Percentiles rank a stretch among this genome's conserved stretches.
Conservation (phyloP, 2,329 filamentous ascomycete species). For the Metarhizium anisopliae region DNA sequence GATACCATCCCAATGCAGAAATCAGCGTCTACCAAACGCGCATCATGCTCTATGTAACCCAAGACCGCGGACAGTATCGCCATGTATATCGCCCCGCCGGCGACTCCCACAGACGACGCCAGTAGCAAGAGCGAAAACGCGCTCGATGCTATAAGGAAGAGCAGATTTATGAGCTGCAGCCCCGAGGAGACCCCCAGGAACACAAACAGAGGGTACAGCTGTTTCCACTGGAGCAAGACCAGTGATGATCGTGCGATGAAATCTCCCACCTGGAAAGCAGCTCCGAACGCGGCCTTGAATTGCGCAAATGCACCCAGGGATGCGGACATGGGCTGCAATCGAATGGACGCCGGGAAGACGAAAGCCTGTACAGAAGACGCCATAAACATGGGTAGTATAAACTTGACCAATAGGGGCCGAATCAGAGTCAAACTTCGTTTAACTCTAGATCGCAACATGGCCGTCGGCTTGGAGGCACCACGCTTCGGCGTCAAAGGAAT, state of each 20-base stretch:
- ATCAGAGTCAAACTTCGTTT: background rate
- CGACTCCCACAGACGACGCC: background rate
- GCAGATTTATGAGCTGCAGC: background rate
- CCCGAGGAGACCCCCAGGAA: background rate
- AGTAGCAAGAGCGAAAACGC: background rate
- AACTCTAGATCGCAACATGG: background rate
- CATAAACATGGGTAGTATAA: background rate
- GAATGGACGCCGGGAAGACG: background rate
- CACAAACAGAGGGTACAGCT: background rate
- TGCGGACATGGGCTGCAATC: background rate
- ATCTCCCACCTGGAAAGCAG: background rate
- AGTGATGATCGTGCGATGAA: background rate
- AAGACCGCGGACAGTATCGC: background rate
- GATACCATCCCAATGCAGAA: background rate
- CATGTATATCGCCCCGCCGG: background rate
- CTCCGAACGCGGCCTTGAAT: background rate
- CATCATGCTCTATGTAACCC: background rate
- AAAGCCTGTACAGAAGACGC: background rate
- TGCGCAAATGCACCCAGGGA: background rate
- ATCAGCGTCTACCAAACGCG: background rate
- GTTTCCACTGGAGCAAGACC: background rate
- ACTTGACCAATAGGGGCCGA: background rate
- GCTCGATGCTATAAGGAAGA: background rate
- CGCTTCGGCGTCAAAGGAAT: background rate
- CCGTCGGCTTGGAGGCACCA: background rate